Evolutionary conservation across 2,329 filamentous ascomycete genomes (phyloP).

Genomic region (Alternaria dauci): DNA sequence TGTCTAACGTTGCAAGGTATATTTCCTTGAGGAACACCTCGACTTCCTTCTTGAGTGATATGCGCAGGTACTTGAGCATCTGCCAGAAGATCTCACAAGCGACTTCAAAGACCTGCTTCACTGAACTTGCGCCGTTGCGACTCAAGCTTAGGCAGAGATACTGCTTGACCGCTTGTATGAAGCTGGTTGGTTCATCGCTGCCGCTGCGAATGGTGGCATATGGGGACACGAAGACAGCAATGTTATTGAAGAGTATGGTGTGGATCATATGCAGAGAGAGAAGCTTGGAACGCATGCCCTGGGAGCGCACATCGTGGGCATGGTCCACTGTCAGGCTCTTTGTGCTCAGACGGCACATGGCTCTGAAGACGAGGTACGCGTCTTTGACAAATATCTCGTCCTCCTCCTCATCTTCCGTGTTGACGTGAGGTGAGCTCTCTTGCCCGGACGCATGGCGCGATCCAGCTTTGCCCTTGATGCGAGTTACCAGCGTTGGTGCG

Average conservation of each 20-base stretch:
- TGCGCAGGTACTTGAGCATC: conserved; percentile 91
- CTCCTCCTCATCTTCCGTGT: conserved; percentile 73
- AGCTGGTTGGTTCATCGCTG: conserved; percentile 86
- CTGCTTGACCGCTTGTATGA: conserved; percentile 94
- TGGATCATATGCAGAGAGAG: conserved; percentile 95
- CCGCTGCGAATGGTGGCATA: conserved; percentile 92
- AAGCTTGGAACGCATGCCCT: conserved; percentile 96
- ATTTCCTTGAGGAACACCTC: conserved; percentile 98
- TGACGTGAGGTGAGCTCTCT: conserved; percentile 58
- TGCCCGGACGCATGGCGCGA: conserved; percentile 56
- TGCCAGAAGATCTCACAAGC: conserved; percentile 98
- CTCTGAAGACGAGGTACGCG: conserved; percentile 95
- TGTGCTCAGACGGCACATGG: conserved; percentile 96
- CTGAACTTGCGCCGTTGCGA: conserved; percentile 91
- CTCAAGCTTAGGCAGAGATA: conserved; percentile 96
- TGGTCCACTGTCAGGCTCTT: conserved; percentile 90
- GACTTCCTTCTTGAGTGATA: conserved; percentile 97
- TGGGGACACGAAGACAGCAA: conserved; percentile 87
- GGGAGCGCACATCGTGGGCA: conserved; percentile 88
- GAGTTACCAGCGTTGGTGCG: conserved; percentile 72
- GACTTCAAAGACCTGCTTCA: conserved; percentile 91
- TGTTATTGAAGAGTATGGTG: conserved; percentile 93
- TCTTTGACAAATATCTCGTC: conserved; percentile 98
- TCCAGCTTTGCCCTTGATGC: conserved; percentile 59
- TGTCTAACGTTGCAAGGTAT: conserved; percentile 89